A percentile compares a stretch with the other conserved stretches of the same genome.
phyloP scores from a whole-genome alignment of 768 basidiomycete genomes.

The Trametes sanguinea region DNA sequence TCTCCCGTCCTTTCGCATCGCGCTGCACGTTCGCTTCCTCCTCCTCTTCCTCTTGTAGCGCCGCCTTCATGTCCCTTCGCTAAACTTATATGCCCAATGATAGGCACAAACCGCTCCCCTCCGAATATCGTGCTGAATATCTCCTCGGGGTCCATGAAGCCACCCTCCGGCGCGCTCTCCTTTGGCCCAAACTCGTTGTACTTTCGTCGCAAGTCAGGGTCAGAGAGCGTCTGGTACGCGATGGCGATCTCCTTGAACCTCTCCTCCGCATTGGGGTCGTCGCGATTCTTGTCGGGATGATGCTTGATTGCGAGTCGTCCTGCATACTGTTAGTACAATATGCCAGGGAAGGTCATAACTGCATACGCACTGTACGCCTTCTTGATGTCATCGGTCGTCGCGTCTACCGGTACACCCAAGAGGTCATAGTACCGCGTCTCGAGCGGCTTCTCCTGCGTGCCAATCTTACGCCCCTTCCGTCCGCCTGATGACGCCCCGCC shows the following conservation, averaged over 20 bases:
- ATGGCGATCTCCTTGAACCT: constrained; percentile 91
- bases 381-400: constrained; percentile 84
- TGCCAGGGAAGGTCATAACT: not conserved
- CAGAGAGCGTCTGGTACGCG: constrained; percentile 85
- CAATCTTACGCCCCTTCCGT: constrained; percentile 74
- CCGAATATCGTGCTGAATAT: constrained; percentile 82
- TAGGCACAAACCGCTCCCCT: constrained; percentile 80
- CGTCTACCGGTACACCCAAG: constrained; percentile 72
- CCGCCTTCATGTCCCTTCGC: constrained; percentile 92
- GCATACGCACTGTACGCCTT: constrained; percentile 75
- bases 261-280: constrained; percentile 83
- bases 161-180: constrained; percentile 80
- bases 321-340: constrained; percentile 28
- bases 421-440: constrained; percentile 93
- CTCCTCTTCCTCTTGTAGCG: constrained; percentile 75
- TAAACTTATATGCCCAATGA: constrained; percentile 87
- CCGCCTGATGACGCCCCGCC: constrained; percentile 19
- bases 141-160: constrained; percentile 82
- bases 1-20: constrained; percentile 51
- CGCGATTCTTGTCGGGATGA: constrained; percentile 91
- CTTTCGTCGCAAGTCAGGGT: constrained; percentile 71
- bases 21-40: constrained; percentile 42
- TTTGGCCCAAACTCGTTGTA: constrained; percentile 92
- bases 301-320: constrained; percentile 86
- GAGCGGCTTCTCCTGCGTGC: constrained; percentile 83